Base-by-base conservation (phyloP, 768 basidiomycete genomes). In the Boletus huronensis region DNA sequence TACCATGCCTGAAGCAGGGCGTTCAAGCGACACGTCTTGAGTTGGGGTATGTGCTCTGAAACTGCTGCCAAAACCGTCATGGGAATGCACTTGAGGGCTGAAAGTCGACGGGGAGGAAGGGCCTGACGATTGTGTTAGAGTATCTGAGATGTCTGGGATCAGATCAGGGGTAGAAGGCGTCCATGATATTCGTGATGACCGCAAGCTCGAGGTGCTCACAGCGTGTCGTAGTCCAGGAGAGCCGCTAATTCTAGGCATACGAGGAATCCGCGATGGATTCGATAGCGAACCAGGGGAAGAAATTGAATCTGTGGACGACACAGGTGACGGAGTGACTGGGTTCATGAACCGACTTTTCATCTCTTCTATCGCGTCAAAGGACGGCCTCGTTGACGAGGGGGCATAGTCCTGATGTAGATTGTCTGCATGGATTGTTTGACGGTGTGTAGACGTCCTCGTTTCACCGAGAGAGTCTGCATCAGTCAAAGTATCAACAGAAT, bases 311-410 rank as follows among this genome's bases (percentile, higher is more conserved):
- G 59, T 36, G 50, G 64, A 53, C 16, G 62, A 58, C 28, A 49
- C 54, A 13, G 65, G 62, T 14, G 73, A 67, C 9, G 72, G 60
- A 23, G 56, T 46, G 3, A 57, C 59, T 58, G 70, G 73, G 45
- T 65, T 66, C 49, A 82, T 66, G 59, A 85, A 79, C 38, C 82
- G 73, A 59, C 70, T 75, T 68, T 85, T 87, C 81, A 86, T 82
- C 60, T 84, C 80, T 64, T 84, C 79, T 43, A 84, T 73, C 2
- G 82, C 81, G 23, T 82, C 80, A 26, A 71, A 64, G 6, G 78
- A 77, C 7, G 77, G 74, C 21, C 66, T 50, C 23, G 55, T 61
- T 3, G 48, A 58, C 5, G 42, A 40, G 21, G 32, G 31, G n/a
- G 25, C 3, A 52, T 36, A 16, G 6, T 69, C 52, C 58, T 55